Evolutionary conservation across 2,329 filamentous ascomycete species (phyloP).

Genomic region (Xylariaceae sp.): DNA sequence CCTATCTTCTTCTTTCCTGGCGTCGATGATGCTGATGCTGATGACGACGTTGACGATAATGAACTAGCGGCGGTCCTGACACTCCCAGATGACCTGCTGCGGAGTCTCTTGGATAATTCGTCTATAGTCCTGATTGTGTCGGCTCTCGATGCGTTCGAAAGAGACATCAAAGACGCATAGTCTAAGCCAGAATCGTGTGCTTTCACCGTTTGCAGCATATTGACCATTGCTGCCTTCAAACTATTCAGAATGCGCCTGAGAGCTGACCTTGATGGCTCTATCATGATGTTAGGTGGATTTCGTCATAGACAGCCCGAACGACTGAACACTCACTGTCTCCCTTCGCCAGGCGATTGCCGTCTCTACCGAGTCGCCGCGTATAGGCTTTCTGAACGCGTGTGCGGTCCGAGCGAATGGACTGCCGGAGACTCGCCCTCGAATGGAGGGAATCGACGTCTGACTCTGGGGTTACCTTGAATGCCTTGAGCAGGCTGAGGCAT

Average conservation of each 20-base stretch:
- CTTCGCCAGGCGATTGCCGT: conserved; percentile 38
- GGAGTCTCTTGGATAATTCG: conserved; percentile 36
- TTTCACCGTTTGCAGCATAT: conserved; percentile 32
- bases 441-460: conserved; percentile 9
- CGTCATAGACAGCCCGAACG: conserved; percentile 23
- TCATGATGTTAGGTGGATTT: no score
- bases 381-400: conserved; percentile 40
- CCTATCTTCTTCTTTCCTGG: no score
- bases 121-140: conserved; percentile 47
- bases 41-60: no score
- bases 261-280: conserved; percentile 30
- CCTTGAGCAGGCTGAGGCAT: conserved; percentile 39
- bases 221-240: conserved; percentile 38
- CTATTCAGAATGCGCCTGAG: conserved; percentile 38
- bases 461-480: conserved; percentile 19
- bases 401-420: conserved; percentile 35
- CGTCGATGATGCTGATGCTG: no score
- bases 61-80: no score
- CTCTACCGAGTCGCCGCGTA: conserved; percentile 33
- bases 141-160: conserved; percentile 44
- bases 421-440: conserved; percentile 28
- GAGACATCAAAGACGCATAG: conserved; percentile 40
- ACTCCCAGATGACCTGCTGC: neutral
- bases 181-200: conserved; percentile 28
- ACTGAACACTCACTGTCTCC: conserved; percentile 43